Evolutionary conservation across 177 flowering plant species (phyloP), one percentile per base, ranked within the genome.

Genomic region (Telopea speciosissima): DNA sequence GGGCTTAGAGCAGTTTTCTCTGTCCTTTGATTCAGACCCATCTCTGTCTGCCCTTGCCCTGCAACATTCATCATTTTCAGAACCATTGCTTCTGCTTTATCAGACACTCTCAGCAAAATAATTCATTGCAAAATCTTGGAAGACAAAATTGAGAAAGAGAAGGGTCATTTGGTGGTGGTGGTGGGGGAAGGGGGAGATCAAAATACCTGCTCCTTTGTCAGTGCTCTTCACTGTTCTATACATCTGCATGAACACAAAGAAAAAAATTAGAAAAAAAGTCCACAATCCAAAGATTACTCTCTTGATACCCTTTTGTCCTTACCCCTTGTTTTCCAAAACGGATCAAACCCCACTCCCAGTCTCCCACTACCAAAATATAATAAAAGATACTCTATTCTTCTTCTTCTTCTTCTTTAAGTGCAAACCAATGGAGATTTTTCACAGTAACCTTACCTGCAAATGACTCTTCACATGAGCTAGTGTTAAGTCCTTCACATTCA

Each of bases 211-310:
- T 76, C 86, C 90, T 81, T 87, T 96, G 88, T 87, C 95, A 76
- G 98, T 93, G 89, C 87, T 91, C 91, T 91, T 93, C 89, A 96
- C 97, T 83, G 99, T 93, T 87, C 99, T 88, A 84, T 96, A 96
- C 99, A 93, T 96, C 99, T 96, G 96, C 92, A 90, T 81, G 81
- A 80, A 80, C 73, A 81, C 63, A 65, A 72, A 17, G 66, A 45
- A 64, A 72, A 68, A 62, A 64, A 59, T 68, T 31, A 40, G 25
- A 63, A 28, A 63, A 28, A 76, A 76, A 74, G 73, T 83, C 84
- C 73, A 78, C 79, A 77, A 36, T 79, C 73, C 66, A 24, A 80
- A 78, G 80, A 81, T 81, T 85, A 78, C 70, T 67, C 75, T 66
- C 31, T 77, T 82, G 85, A 86, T 82, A 81, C 89, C 81, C 70